These are phyloP conservation scores for Ceratobasidium sp. DNA, from an alignment of 1,284 basidiomycete genomes.

Conservation along the genomic window DNA sequence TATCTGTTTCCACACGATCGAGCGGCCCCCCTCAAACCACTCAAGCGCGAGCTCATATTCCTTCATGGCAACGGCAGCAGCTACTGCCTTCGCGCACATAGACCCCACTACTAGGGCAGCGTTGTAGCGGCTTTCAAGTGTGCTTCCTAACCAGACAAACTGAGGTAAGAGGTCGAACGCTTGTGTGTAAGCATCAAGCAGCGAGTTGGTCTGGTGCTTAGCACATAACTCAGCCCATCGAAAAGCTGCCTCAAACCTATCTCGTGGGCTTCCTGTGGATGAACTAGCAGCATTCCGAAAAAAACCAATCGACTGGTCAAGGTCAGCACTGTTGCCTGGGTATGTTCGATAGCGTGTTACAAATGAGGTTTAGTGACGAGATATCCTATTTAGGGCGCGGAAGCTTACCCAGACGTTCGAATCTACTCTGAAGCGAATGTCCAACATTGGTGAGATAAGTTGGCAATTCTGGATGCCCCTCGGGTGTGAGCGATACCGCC, in stretches of 20 bases:
- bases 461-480: no score
- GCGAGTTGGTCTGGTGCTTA: background rate
- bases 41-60: background rate
- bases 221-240: background rate
- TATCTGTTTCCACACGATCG: conserved; percentile 12
- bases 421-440: no score
- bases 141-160: background rate
- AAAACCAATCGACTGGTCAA: background rate
- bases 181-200: background rate
- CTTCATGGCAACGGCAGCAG: background rate
- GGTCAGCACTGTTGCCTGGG: background rate
- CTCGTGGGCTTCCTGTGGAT: background rate
- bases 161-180: background rate
- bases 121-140: background rate
- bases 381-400: no score
- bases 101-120: background rate
- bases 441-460: no score
- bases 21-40: background rate
- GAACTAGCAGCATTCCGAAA: background rate
- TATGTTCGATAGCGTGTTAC: background rate
- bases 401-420: no score
- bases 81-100: background rate
- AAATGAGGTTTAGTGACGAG: no score
- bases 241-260: background rate
- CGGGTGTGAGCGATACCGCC: no score